phyloP scores from a whole-genome alignment of 1,284 basidiomycete species.

The Ustilago esculenta region DNA sequence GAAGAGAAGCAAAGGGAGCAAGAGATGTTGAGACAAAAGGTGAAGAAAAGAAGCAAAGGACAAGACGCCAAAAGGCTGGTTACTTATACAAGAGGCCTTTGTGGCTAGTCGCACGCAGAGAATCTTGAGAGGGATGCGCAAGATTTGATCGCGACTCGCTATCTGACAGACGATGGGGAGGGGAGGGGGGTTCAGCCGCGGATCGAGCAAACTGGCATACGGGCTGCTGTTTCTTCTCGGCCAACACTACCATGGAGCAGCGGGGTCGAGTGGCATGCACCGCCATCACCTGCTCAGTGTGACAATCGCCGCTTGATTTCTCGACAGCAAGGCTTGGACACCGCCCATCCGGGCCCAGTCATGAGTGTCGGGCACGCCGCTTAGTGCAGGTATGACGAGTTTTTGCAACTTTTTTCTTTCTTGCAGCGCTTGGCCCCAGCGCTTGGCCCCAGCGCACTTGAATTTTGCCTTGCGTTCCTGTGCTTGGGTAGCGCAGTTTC shows the following conservation, averaged over 20 bases:
- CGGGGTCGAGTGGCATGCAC: too few species aligned
- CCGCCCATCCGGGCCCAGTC: not conserved
- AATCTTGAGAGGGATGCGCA: conserved; percentile 4
- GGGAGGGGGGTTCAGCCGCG: conserved; percentile 27
- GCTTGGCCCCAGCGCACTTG: too few species aligned
- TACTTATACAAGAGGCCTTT: conserved; percentile 9
- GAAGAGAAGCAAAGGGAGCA: not conserved
- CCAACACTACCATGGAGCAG: too few species aligned
- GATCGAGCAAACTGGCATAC: conserved; percentile 3
- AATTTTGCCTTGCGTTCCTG: too few species aligned
- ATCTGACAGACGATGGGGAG: not conserved
- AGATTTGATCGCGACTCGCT: conserved; percentile 3
- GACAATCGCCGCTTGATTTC: not conserved
- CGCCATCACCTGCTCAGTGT: not conserved
- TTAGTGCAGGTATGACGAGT: conserved; percentile 30
- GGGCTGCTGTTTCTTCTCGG: too few species aligned
- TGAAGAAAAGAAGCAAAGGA: not conserved
- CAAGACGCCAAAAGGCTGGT: not conserved
- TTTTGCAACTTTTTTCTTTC: conserved; percentile 2
- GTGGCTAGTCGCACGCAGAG: too few species aligned
- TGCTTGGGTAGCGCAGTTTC: too few species aligned
- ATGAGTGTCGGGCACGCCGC: conserved; percentile 8
- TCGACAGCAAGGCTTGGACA: not conserved
- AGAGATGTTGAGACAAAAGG: not conserved
- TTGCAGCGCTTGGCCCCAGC: too few species aligned